Evolutionary conservation across 2,329 filamentous ascomycete genomes (phyloP), one percentile per base, ranked within the genome.

Genomic region (Xylariaceae sp.): DNA sequence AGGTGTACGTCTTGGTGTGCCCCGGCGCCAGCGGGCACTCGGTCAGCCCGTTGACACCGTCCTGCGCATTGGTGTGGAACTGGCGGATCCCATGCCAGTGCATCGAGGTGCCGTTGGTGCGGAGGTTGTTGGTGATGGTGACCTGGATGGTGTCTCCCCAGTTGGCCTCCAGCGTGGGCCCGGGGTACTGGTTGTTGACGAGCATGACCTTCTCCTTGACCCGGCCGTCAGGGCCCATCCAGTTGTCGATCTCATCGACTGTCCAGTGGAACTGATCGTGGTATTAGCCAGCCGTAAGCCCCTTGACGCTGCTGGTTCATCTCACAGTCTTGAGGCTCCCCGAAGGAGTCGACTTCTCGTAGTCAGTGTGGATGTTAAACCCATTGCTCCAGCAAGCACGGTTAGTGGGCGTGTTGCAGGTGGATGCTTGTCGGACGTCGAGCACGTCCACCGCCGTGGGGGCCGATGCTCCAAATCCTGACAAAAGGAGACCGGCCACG

Each of bases 41-140:
- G 16, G 52, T 53, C 7, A 63, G 52, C 2, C 57, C 57, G 24
- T 53, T 52, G 19, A 57, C 58, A 18, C 61, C 60, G 23, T 64
- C 61, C 19, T 54, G 44, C 23, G 53, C 52, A 35, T 56, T 59
- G 14, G 49, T 59, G 33, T 55, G 44, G 16, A 55, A 40, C 41
- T 63, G 60, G 9, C 58, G 49, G 11, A 62, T 33, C 13, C 59
- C 60, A 32, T 63, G 60, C 58, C 58, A 63, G 39, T 63, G 59
- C 6, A 63, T 45, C 8, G 56, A 53, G 9, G 54, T 57, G 60
- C 50, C 50, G 19, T 53, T 47, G 18, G 40, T 34, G 5, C 63
- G 72, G 10, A 88, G 73, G 31, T 77, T 72, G 57, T 92, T 92
- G 56, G 75, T 69, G 35, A 89, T 70, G 19, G 76, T 78, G 27